These are phyloP conservation scores for Aspergillus tamarii DNA, from an alignment of 2,329 filamentous ascomycete genomes.

Conservation along the genomic window DNA sequence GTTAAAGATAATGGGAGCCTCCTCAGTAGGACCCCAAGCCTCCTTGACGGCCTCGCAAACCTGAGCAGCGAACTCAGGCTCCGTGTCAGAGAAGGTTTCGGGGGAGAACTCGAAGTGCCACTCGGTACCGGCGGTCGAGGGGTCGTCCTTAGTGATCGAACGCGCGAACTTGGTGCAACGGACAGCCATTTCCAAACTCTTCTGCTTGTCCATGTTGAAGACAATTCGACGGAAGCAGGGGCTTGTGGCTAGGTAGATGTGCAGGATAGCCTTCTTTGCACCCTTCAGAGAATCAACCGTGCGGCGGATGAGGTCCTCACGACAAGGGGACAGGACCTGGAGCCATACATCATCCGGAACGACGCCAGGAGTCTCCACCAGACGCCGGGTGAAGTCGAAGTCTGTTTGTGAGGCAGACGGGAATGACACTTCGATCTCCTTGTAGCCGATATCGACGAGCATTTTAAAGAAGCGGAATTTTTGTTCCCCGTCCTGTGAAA, in stretches of 20 bases:
- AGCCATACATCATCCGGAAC: conserved; percentile 89
- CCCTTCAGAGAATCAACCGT: conserved; percentile 89
- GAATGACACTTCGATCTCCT: conserved; percentile 96
- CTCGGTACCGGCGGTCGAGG: conserved; percentile 58
- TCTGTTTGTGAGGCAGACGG: conserved; percentile 93
- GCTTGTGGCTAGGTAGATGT: conserved; percentile 95
- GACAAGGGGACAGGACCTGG: conserved; percentile 89
- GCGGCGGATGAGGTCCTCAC: conserved; percentile 83
- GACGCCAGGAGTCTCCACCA: conserved; percentile 81
- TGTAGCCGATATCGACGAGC: conserved; percentile 89
- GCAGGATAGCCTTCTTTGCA: conserved; percentile 89
- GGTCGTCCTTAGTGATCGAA: conserved; percentile 83
- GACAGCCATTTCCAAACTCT: conserved; percentile 80
- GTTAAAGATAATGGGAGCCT: conserved; percentile 92
- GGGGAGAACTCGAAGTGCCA: conserved; percentile 56
- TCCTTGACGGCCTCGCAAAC: conserved; percentile 92
- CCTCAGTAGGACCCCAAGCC: conserved; percentile 81
- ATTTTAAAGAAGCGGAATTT: conserved; percentile 96
- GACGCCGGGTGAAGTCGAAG: conserved; percentile 87
- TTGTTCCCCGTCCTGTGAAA: conserved; percentile 78
- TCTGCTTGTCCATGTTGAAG: conserved; percentile 82
- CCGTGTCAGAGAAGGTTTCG: conserved; percentile 81
- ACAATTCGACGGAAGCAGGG: conserved; percentile 92
- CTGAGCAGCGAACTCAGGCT: conserved; percentile 77
- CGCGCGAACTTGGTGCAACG: conserved; percentile 84